Evolutionary conservation across 192 early-diverging fungal species (phyloP).

Genomic region (Diversispora epigaea): DNA sequence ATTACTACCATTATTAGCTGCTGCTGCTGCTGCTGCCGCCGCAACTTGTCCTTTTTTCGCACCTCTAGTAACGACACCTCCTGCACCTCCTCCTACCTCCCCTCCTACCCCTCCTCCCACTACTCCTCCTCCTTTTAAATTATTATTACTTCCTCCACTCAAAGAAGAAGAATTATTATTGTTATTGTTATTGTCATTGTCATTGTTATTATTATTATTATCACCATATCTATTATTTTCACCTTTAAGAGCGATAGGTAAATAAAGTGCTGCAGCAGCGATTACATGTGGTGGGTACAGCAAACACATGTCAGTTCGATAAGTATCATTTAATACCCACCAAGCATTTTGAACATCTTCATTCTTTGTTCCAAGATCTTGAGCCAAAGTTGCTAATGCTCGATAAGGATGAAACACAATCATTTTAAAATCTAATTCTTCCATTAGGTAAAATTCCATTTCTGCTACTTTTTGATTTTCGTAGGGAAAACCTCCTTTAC

Average conservation of each 20-base stretch:
- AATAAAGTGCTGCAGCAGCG: slow-evolving; percentile 75
- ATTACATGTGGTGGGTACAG: slow-evolving; percentile 89
- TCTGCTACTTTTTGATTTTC: slow-evolving; percentile 80
- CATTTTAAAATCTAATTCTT: slow-evolving; percentile 88
- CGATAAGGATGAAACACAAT: slow-evolving; percentile 90
- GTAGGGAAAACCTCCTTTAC: slow-evolving; percentile 60
- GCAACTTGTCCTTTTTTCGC: slow-evolving; percentile 19
- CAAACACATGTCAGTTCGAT: slow-evolving; percentile 75
- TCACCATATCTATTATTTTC: slow-evolving; percentile 31
- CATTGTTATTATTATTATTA: slow-evolving; percentile 13
- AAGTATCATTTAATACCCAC: slow-evolving; percentile 79
- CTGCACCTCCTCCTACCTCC: not conserved
- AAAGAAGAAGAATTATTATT: no score
- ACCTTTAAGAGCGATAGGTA: slow-evolving; percentile 60
- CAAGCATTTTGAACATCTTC: slow-evolving; percentile 62
- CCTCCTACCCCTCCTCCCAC: not conserved
- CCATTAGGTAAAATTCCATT: slow-evolving; percentile 88
- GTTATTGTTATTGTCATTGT: not conserved
- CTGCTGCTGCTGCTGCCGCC: not conserved
- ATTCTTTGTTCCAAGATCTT: slow-evolving; percentile 53
- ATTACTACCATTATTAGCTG: slow-evolving; percentile 13
- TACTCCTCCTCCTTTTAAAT: no score
- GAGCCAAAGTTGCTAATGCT: slow-evolving; percentile 59
- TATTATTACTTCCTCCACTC: no score
- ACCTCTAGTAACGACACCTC: slow-evolving; percentile 21